Percentiles rank a stretch among this genome's conserved stretches.
These are phyloP conservation scores for Ascochyta koolunga DNA, from an alignment of 2,329 filamentous ascomycete genomes.

Conservation along the genomic window DNA sequence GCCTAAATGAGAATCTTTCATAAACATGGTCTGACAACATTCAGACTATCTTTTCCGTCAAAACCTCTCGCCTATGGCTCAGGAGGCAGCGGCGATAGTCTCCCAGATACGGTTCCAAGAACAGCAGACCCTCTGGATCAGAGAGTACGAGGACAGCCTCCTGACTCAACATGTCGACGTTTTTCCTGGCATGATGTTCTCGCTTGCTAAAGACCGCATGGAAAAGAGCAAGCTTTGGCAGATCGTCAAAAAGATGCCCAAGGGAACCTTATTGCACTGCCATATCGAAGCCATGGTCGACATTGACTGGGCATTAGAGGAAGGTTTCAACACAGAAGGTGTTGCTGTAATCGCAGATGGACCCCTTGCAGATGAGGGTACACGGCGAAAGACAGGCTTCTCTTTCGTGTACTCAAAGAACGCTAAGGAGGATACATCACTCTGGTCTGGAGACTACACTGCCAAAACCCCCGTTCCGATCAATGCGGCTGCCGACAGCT, in stretches of 20 bases:
- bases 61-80: conserved; percentile 78
- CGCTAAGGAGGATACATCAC: conserved; percentile 50
- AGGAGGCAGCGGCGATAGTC: conserved; percentile 79
- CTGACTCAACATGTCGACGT: conserved; percentile 69
- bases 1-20: neutral
- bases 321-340: conserved; percentile 72
- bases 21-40: conserved; percentile 31
- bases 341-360: conserved; percentile 71
- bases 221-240: conserved; percentile 84
- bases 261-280: conserved; percentile 83
- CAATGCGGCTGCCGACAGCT: conserved; percentile 70
- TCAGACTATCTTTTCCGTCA: conserved; percentile 73
- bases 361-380: conserved; percentile 61
- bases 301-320: conserved; percentile 76
- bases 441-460: conserved; percentile 73
- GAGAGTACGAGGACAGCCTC: conserved; percentile 71
- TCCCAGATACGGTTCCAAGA: conserved; percentile 80
- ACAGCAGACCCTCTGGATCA: conserved; percentile 76
- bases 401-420: conserved; percentile 62
- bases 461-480: conserved; percentile 65
- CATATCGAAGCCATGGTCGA: conserved; percentile 93
- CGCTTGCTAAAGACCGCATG: conserved; percentile 82
- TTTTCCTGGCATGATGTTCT: conserved; percentile 94
- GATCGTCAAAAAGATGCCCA: conserved; percentile 85
- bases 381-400: conserved; percentile 62